Evolutionary conservation across 2,329 filamentous ascomycete genomes (phyloP), one percentile per base, ranked within the genome.

Genomic region (Pezicula rhizophila): DNA sequence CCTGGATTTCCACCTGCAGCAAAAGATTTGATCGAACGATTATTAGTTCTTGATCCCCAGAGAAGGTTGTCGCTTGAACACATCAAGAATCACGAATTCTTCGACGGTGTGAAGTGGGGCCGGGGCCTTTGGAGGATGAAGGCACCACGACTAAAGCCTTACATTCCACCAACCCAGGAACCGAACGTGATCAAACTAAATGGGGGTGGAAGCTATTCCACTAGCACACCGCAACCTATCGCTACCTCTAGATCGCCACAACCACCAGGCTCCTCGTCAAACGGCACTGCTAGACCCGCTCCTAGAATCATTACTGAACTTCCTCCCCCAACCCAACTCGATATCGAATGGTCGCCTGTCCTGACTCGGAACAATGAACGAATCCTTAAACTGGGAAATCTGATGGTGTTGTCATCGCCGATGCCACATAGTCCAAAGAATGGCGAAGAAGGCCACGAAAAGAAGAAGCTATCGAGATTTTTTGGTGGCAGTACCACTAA

Each of bases 301-400:
- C 78, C 87, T 2, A 78, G 90, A 52, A 83, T 96, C 52, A 95
- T 99, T 52, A 97, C 93, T 1, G 93, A 99, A 66, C 76, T 99
- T 8, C 90, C 93, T 14, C 92, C 93, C n/a, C 93, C 93, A 1
- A 96, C 88, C 45, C 93, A 97, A 66, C 74, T 99, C 23, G 93
- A 99, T 63, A 95, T 99, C 49, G 93, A 99, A 68, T 99, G 93
- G 93, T 96, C 92, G 1, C 93, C 93, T 1, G 91, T 99, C 4
- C 73, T 99, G 48, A 96, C 88, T 8, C 84, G 85, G 61, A 85
- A 82, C 51, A 96, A 97, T 62, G 93, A 99, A 68, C 82, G 93
- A 33, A 99, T 99, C 57, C 68, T 99, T 54, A 96, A 95, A 66
- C 75, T 99, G 18, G 93, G 93, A 2, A 96, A 99, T 61, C 72